phyloP scores from a whole-genome alignment of 805 yeast genomes.

The Cyberlindnera euphorbiiphila region DNA sequence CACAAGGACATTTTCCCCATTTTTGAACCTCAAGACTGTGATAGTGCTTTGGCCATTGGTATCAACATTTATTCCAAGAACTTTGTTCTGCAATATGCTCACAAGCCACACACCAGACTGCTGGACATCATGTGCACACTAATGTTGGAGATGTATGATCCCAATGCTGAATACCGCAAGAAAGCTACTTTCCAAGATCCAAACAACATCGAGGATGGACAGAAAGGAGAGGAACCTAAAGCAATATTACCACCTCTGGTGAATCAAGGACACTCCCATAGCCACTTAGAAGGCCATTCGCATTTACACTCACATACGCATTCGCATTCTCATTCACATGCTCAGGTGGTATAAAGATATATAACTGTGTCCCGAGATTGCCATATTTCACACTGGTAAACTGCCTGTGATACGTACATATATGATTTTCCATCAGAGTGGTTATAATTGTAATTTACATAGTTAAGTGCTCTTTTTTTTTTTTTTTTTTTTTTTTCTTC shows the following conservation, averaged over 20 bases:
- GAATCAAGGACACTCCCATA: neutral
- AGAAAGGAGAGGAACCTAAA: neutral
- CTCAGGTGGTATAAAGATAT: slow-evolving; percentile 5
- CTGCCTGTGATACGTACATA: no score
- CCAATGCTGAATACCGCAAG: slow-evolving; percentile 7
- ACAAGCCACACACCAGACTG: slow-evolving; percentile 20
- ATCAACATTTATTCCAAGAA: slow-evolving; percentile 24
- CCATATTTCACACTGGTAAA: no score
- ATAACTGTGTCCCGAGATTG: no score
- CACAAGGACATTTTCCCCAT: slow-evolving; percentile 6
- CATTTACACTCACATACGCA: slow-evolving; percentile 4
- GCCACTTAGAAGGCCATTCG: slow-evolving; percentile 1
- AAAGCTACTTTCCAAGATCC: neutral
- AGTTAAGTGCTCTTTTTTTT: no score
- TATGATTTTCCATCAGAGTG: no score
- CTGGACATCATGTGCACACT: slow-evolving; percentile 22
- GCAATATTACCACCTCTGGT: slow-evolving; percentile 1
- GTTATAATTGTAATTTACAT: no score
- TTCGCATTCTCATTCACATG: slow-evolving; percentile 3
- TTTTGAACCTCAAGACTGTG: slow-evolving; percentile 19
- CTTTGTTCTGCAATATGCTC: slow-evolving; percentile 21
- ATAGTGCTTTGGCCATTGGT: slow-evolving; percentile 20
- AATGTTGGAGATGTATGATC: slow-evolving; percentile 20
- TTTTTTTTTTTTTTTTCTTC: no score
- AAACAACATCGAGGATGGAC: neutral